Evolutionary conservation across 768 basidiomycete species (phyloP).

Genomic region (Tremella fuciformis): DNA sequence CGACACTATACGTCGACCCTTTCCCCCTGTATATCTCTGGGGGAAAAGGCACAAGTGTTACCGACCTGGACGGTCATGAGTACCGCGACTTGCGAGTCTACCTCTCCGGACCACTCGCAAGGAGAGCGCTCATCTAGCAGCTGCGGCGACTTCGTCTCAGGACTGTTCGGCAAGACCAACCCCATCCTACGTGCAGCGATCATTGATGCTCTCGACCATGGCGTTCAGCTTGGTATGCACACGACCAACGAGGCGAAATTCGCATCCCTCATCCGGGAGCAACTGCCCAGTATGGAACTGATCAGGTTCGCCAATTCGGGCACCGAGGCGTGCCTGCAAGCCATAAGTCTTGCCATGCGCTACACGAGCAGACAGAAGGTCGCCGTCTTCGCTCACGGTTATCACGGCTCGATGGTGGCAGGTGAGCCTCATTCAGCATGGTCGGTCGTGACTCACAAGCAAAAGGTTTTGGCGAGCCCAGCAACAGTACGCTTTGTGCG

Average conservation of each 20-base stretch:
- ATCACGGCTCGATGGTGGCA: no score
- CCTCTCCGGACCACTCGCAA: background rate
- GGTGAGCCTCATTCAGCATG: no score
- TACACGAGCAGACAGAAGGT: slow-evolving; percentile 16
- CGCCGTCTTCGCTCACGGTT: no score
- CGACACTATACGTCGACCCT: no score
- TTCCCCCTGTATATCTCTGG: no score
- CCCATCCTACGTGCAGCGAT: slow-evolving; percentile 23
- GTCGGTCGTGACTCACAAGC: no score
- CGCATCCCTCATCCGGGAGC: slow-evolving; percentile 10
- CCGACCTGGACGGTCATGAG: no score
- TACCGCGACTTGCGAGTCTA: slow-evolving; percentile 25
- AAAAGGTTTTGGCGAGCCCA: no score
- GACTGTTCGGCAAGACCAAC: slow-evolving; percentile 28
- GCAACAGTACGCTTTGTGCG: no score
- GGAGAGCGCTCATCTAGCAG: background rate
- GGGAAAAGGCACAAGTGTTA: no score
- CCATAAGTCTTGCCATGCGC: slow-evolving; percentile 16
- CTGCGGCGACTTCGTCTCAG: slow-evolving; percentile 21
- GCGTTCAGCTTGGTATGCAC: slow-evolving; percentile 29
- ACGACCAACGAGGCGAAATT: slow-evolving; percentile 17
- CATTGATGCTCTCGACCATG: slow-evolving; percentile 17
- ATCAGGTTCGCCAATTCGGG: slow-evolving; percentile 30
- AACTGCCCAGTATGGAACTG: slow-evolving; percentile 26
- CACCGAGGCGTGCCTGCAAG: slow-evolving; percentile 26